Conservation (phyloP, 768 basidiomycete species). For the Suillus alpinus region DNA sequence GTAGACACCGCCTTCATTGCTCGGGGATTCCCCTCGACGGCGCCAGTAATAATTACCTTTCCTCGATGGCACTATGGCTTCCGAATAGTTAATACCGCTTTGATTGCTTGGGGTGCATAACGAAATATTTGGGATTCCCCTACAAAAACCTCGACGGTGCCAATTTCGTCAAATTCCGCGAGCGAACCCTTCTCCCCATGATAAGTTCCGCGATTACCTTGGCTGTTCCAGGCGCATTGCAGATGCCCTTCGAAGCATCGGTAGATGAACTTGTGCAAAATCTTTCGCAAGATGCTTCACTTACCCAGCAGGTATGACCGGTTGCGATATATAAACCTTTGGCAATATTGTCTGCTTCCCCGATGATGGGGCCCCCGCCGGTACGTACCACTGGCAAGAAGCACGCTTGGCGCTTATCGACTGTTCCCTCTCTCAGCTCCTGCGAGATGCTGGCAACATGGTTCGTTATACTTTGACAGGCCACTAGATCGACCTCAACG, state of each 20-base stretch:
- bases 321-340: conserved; percentile 69
- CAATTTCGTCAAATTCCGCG: conserved; percentile 51
- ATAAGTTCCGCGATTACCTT: conserved; percentile 68
- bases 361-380: conserved; percentile 71
- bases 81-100: not conserved
- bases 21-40: conserved; percentile 6
- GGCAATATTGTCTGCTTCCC: conserved; percentile 51
- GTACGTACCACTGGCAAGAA: conserved; percentile 64
- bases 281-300: conserved; percentile 20
- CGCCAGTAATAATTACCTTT: too few relatives aligned
- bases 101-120: not conserved
- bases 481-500: conserved; percentile 54
- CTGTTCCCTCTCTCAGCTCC: conserved; percentile 51
- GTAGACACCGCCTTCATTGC: not conserved
- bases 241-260: conserved; percentile 53
- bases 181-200: conserved; percentile 60
- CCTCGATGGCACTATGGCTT: not conserved
- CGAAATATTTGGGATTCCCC: not conserved
- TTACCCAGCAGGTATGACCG: conserved; percentile 80
- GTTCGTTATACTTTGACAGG: conserved; percentile 53
- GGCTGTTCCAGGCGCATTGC: conserved; percentile 83
- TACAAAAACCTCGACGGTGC: conserved; percentile 39
- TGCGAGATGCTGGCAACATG: conserved; percentile 61
- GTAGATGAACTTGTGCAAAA: conserved; percentile 7
- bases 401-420: conserved; percentile 67